These are phyloP conservation scores for Sclerotinia subarctica DNA, from an alignment of 2,329 filamentous ascomycete genomes.

Conservation along the genomic window DNA sequence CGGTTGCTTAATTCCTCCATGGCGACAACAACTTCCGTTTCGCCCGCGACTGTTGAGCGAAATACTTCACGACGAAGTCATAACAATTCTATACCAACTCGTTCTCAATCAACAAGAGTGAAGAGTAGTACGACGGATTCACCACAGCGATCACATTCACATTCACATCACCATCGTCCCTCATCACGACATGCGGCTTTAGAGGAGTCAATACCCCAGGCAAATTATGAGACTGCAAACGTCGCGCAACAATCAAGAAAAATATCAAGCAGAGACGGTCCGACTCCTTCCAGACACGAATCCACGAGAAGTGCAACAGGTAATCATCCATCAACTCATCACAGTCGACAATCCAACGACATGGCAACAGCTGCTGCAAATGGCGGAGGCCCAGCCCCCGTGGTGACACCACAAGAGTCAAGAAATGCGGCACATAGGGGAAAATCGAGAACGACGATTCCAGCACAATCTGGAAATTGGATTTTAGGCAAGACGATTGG, in stretches of 20 bases:
- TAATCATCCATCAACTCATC: conserved; percentile 38
- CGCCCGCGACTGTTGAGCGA: conserved; percentile 33
- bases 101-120: conserved; percentile 35
- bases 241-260: conserved; percentile 46
- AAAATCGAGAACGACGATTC: conserved; percentile 75
- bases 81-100: conserved; percentile 32
- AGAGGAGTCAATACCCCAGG: conserved; percentile 50
- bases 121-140: conserved; percentile 25
- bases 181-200: conserved; percentile 42
- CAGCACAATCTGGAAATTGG: conserved; percentile 88
- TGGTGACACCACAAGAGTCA: conserved; percentile 49
- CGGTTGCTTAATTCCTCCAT: conserved; percentile 26
- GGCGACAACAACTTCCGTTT: conserved; percentile 31
- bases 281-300: conserved; percentile 30
- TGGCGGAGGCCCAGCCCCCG: conserved; percentile 52
- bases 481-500: conserved; percentile 94
- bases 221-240: conserved; percentile 72
- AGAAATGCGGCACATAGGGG: conserved; percentile 49
- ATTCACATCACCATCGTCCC: conserved; percentile 37
- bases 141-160: conserved; percentile 31
- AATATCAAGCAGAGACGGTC: conserved; percentile 36
- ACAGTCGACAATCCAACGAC: conserved; percentile 41
- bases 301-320: conserved; percentile 41
- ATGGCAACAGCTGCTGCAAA: conserved; percentile 50
- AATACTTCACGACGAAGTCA: conserved; percentile 28